Base-by-base conservation (phyloP, 208 protist genomes). In the Crithidia fasciculata region DNA sequence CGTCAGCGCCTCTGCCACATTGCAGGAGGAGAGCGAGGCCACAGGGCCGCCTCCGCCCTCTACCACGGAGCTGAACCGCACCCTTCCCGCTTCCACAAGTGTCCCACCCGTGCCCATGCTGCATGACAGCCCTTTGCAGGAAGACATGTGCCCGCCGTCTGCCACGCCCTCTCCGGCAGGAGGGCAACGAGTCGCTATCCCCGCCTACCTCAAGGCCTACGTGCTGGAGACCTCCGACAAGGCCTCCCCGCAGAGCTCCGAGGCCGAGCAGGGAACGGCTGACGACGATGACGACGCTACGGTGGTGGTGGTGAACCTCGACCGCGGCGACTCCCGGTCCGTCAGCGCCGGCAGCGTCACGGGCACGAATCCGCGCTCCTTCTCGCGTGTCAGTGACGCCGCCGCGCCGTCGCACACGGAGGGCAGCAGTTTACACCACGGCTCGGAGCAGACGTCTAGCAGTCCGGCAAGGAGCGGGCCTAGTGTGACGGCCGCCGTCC, bases 121-220 rank as follows among this genome's bases (percentile, higher is more conserved):
- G 28, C 28, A 28, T 28, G 28, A 28, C 28, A 28, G 28, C 28
- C 28, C 28, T 28, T 28, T 28, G 28, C 28, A 28, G 28, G 28
- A 28, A 28, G 28, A 28, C 28, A 28, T 28, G 28, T 28, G 28
- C 28, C 28, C 28, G 28, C 28, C 28, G 28, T 28, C 28, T 28
- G 28, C 28, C 28, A 28, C 28, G 28, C 28, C 28, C 28, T 28
- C 28, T 28, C 28, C 28, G 28, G 28, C 28, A 1, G 28, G 28
- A 28, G 28, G 28, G 28, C 28, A 28, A 28, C 45, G 45, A 49
- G 45, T 49, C 18, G 47, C 67, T n/a, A 74, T 79, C 43, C 74
- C 74, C 2, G 47, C 8, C 0, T 73, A 79, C 60, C 54, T 79
- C 36, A 64, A 56, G 5, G 59, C 50, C 8, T 79, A 79, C 45